Conservation (phyloP, 2,329 filamentous ascomycete species). For the Albophoma yamanashiensis region DNA sequence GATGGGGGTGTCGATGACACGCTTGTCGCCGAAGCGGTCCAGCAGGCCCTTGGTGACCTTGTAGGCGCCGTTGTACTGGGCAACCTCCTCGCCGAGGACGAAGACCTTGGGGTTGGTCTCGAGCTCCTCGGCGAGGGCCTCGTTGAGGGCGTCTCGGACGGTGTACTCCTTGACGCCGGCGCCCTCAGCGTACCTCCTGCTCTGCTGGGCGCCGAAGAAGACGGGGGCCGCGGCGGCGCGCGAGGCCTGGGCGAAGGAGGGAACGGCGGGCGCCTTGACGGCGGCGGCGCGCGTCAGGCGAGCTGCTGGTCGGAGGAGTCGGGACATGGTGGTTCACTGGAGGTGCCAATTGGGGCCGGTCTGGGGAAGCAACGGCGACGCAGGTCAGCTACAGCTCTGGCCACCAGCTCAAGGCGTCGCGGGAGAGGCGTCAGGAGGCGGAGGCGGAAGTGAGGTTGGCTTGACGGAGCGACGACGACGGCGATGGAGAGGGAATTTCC, state of each 20-base stretch:
- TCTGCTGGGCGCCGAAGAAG: conserved; percentile 32
- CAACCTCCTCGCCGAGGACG: conserved; percentile 93
- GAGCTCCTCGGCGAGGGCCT: conserved; percentile 95
- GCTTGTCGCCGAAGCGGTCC: conserved; percentile 93
- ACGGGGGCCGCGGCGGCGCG: conserved; percentile 23
- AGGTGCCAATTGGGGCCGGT: background rate
- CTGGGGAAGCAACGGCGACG: background rate
- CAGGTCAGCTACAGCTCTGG: conserved; percentile 3
- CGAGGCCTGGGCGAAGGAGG: conserved; percentile 21
- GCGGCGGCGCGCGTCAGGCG: conserved; percentile 30
- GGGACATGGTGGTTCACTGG: conserved; percentile 30
- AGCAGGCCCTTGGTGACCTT: conserved; percentile 98
- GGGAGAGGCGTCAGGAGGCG: background rate
- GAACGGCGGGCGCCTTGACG: conserved; percentile 20
- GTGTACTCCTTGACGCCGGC: conserved; percentile 80
- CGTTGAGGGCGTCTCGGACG: conserved; percentile 93
- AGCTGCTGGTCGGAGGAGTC: conserved; percentile 39
- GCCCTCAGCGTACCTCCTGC: conserved; percentile 44
- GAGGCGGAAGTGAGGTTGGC: background rate
- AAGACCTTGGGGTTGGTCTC: conserved; percentile 93
- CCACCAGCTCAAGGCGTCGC: conserved; percentile 7
- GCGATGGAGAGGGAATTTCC: conserved; percentile 10
- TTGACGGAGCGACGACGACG: background rate
- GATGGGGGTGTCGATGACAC: conserved; percentile 97
- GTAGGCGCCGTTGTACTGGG: conserved; percentile 99